Conservation (phyloP, 768 basidiomycete genomes). For the Auricularia auricula-judae region DNA sequence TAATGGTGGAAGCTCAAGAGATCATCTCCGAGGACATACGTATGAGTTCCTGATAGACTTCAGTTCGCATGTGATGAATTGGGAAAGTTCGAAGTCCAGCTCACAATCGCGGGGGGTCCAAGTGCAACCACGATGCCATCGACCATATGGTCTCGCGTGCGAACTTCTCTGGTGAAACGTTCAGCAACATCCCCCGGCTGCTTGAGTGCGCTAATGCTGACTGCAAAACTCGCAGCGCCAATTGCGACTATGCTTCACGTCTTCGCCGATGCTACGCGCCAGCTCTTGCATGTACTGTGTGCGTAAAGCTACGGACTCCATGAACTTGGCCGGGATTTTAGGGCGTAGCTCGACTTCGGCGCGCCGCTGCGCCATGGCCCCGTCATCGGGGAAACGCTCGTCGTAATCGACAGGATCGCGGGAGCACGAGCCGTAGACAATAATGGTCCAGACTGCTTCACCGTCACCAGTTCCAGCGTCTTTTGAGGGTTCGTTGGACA, state of each 20-base stretch:
- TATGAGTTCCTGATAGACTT: neutral
- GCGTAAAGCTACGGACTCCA: neutral
- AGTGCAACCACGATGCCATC: neutral
- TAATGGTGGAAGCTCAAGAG: neutral
- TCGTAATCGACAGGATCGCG: neutral
- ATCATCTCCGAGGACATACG: neutral
- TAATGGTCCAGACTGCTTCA: neutral
- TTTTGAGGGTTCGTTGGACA: no score
- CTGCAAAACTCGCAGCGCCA: neutral
- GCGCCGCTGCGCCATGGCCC: neutral
- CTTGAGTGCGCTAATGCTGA: neutral
- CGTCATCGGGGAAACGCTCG: neutral
- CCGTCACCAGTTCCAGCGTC: neutral
- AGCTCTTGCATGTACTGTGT: neutral
- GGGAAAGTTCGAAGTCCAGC: neutral
- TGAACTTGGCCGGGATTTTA: neutral
- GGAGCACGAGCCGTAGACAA: neutral
- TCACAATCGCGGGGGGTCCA: neutral
- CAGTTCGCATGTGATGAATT: neutral
- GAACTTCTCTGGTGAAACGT: neutral
- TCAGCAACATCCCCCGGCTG: no score
- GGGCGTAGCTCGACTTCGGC: neutral
- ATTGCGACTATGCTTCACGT: neutral
- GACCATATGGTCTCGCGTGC: neutral
- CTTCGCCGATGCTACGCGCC: neutral